These are phyloP conservation scores for Erodium maritimum DNA, from an alignment of 345 rosid genomes.

Conservation along the genomic window DNA sequence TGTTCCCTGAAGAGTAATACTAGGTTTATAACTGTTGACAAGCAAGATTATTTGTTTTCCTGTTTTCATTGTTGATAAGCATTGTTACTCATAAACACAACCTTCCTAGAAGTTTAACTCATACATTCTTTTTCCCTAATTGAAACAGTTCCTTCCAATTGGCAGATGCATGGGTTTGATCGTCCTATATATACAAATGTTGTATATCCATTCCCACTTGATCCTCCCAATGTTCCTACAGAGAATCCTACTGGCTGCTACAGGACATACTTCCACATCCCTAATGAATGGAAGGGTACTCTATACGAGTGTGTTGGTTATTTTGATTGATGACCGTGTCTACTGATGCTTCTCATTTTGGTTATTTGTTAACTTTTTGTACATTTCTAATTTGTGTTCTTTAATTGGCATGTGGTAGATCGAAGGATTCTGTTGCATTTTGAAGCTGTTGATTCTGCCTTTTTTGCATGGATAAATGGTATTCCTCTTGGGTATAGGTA, in stretches of 20 bases:
- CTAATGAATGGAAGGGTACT: constrained; percentile 80
- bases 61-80: too few species aligned
- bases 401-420: constrained; percentile 34
- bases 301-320: constrained; percentile 4
- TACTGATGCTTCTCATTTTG: constrained; percentile 4
- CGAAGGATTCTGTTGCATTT: constrained; percentile 90
- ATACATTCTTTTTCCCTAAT: constrained; percentile 5
- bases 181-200: constrained; percentile 79
- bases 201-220: constrained; percentile 58
- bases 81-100: too few species aligned
- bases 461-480: constrained; percentile 86
- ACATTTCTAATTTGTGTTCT: neutral
- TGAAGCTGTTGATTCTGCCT: constrained; percentile 97
- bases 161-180: constrained; percentile 98
- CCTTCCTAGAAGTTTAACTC: neutral
- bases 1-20: neutral
- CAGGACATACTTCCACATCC: constrained; percentile 69
- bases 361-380: neutral
- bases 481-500: constrained; percentile 88
- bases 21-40: too few species aligned
- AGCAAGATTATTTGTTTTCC: too few species aligned
- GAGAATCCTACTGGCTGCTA: constrained; percentile 95
- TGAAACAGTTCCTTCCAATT: constrained; percentile 90
- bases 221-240: constrained; percentile 70
- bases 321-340: constrained; percentile 5